Base-by-base conservation (phyloP, 1,139 yeast genomes). In the Saccharomyces hybrid region DNA sequence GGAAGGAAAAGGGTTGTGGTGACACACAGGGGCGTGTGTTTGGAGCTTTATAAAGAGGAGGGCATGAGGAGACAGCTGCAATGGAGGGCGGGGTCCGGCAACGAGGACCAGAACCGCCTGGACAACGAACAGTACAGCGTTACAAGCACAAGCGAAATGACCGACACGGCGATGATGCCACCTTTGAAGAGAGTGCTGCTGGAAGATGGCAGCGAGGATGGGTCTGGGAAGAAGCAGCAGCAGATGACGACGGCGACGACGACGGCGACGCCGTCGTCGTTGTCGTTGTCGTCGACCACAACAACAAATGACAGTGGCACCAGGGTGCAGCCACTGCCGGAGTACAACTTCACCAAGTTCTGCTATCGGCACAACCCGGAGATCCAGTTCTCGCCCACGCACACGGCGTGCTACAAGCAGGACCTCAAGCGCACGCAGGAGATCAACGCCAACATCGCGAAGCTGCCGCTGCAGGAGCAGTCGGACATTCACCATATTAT, bases 341-440 rank as follows among this genome's bases (percentile, higher is more conserved):
- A 62, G 54, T 68, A 60, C 50, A 68, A 66, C 51, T 62, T 66
- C 49, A 65, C 64, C 62, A 78, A 79, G 61, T 90, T 82, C 71
- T 91, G 98, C 68, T 91, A 91, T 70, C 77, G 98, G 54, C 98
- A 91, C 71, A 88, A 91, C 65, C 98, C 98, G 4, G 93, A 87
- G 49, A 61, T 67, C 21, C 70, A 65, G 55, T 57, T 61, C 14
- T 56, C 88, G 29, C 76, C 75, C 55, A 64, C 67, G 12, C 65
- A 60, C 47, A 62, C 60, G 24, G 61, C 60, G 42, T 66, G 71
- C 52, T 62, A 66, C 88, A 84, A 66, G 71, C 78, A 55, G 72
- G 78, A 58, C 73, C 87, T 57, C 88, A 84, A 58, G 75, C 74
- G 62, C 69, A 84, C 47, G 82, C 88, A 19, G 67, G 78, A 48